Evolutionary conservation across 2,329 filamentous ascomycete species (phyloP), one percentile per base, ranked within the genome.

Genomic region (Arthroderma sp.): DNA sequence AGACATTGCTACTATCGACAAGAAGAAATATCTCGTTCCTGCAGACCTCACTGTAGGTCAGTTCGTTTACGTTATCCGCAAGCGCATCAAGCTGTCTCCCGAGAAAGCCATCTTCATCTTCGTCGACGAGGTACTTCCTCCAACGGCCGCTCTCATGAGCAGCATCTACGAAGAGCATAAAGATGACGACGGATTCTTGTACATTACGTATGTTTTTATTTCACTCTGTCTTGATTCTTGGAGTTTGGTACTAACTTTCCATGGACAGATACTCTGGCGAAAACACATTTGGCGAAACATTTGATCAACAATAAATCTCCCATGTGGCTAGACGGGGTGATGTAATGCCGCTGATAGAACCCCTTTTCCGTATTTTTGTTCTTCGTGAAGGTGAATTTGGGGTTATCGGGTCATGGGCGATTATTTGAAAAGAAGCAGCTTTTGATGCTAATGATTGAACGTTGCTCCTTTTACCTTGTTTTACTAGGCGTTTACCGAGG

Each of bases 91-190:
- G 86, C 78, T 98, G 56, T 94, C 87, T 45, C 91, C 91, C 30
- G 91, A 98, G 75, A 98, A 98, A 78, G 91, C 91, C 65, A 98
- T 98, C 73, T 98, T 98, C 77, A 96, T 98, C 77, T 98, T 96
- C 71, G 91, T 98, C 62, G 89, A 96, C 66, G 91, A 96, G 71
- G 89, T 95, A 42, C 77, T 98, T 46, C 91, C 91, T 42, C 91
- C 91, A 2, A 96, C 91, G 6, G 91, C 91, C 48, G 91, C 91
- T 48, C 79, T 98, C 44, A 98, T 98, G 91, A 94, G 87, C 74
- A 93, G 85, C 68, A 96, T 98, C 71, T 98, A 98, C 67, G 91
- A 98, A 69, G 89, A 96, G 69, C 91, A 98, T 79, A 96, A 98
- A 75, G 77, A 80, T 58, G 78, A 82, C 65, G 77, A 80, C 59